Conservation (phyloP, 768 basidiomycete genomes). For the Xerocomus potaroensis region DNA sequence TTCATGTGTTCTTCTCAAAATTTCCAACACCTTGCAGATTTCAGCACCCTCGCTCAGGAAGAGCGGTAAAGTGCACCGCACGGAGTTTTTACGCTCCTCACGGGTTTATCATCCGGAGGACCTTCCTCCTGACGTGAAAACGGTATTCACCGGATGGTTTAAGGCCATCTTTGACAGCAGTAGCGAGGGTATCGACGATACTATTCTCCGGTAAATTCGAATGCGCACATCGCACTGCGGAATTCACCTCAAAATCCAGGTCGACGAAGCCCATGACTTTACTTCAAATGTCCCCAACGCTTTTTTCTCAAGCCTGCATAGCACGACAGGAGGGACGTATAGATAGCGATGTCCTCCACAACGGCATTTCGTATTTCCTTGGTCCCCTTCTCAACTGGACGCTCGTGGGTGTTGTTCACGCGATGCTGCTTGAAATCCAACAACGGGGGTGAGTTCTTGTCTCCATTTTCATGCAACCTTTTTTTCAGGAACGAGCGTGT, state of each 20-base stretch:
- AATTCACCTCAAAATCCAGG: conserved; percentile 34
- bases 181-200: conserved; percentile 83
- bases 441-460: conserved; percentile 43
- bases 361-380: conserved; percentile 75
- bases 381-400: conserved; percentile 77
- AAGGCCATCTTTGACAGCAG: conserved; percentile 73
- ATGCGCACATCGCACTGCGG: neutral
- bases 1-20: neutral
- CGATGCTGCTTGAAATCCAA: conserved; percentile 57
- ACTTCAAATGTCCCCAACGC: conserved; percentile 59
- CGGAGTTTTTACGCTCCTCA: conserved; percentile 50
- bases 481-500: neutral
- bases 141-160: conserved; percentile 56
- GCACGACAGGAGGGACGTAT: conserved; percentile 48
- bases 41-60: conserved; percentile 43
- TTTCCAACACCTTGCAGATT: conserved; percentile 38
- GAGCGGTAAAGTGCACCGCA: conserved; percentile 43
- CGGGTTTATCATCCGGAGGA: conserved; percentile 38
- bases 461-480: neutral
- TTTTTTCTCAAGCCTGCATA: conserved; percentile 62
- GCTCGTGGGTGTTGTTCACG: conserved; percentile 65
- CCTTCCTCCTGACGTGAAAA: conserved; percentile 40
- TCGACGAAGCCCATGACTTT: conserved; percentile 67
- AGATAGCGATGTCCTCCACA: conserved; percentile 63
- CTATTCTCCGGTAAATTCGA: conserved; percentile 51